Percentiles rank a stretch among this genome's conserved stretches.
Conservation (phyloP, 495 filamentous ascomycete genomes). For the Acidiella bohemica region DNA sequence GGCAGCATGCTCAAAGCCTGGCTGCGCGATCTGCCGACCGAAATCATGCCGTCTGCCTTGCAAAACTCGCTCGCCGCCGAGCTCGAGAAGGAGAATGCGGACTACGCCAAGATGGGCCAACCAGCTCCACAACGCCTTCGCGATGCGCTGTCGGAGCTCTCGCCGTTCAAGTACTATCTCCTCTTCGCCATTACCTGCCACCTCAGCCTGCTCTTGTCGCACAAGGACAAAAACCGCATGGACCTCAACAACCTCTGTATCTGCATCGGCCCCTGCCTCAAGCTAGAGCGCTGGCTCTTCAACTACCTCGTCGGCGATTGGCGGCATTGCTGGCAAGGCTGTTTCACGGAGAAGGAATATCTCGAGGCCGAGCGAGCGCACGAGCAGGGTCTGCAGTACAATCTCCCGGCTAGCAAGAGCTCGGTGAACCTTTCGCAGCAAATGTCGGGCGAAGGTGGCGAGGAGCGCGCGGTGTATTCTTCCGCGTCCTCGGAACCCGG, state of each 20-base stretch:
- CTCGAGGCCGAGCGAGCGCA: constrained; percentile 53
- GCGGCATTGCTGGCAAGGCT: constrained; percentile 90
- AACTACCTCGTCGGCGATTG: constrained; percentile 83
- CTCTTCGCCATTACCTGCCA: constrained; percentile 93
- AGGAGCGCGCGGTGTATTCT: constrained; percentile 13
- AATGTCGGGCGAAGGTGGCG: background rate
- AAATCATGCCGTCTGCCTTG: constrained; percentile 67
- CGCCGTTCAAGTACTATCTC: constrained; percentile 90
- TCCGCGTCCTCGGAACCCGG: no score
- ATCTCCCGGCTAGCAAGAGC: background rate
- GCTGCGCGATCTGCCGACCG: constrained; percentile 85
- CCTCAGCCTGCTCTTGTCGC: constrained; percentile 70
- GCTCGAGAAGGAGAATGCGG: constrained; percentile 35
- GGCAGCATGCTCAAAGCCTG: constrained; percentile 86
- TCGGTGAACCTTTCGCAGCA: background rate
- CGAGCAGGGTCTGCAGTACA: constrained; percentile 7
- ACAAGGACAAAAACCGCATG: constrained; percentile 87
- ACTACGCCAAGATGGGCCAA: constrained; percentile 40
- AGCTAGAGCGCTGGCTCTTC: constrained; percentile 81
- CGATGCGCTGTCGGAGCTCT: constrained; percentile 78
- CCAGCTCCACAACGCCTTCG: constrained; percentile 66
- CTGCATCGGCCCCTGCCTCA: constrained; percentile 89
- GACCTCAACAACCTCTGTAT: constrained; percentile 83
- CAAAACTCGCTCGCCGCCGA: constrained; percentile 63
- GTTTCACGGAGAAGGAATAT: constrained; percentile 74